phyloP scores from a whole-genome alignment of 768 basidiomycete species.

The Hygrophoropsis aurantiaca region DNA sequence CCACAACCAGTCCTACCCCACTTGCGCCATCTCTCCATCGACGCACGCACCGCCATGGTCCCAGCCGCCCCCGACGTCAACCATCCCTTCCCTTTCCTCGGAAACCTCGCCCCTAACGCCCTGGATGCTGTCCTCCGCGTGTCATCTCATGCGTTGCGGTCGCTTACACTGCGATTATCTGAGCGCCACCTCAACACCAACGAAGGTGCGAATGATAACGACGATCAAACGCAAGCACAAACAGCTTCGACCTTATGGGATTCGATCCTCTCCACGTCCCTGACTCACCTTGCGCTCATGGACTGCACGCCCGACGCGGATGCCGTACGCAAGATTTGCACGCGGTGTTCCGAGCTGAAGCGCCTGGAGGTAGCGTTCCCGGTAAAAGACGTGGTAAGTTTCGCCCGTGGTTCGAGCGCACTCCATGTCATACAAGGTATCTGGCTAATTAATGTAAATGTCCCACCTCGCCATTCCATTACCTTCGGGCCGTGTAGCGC shows the following conservation, averaged over 20 bases:
- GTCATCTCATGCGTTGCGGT: conserved; percentile 34
- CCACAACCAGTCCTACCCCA: conserved; percentile 35
- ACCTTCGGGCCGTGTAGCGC: conserved; percentile 8
- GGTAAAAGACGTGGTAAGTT: conserved; percentile 46
- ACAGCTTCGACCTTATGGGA: conserved; percentile 36
- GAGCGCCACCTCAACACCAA: conserved; percentile 14
- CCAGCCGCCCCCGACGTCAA: conserved; percentile 15
- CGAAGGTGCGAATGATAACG: too few species aligned
- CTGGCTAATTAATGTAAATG: too few species aligned
- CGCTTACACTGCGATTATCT: conserved; percentile 16
- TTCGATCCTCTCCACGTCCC: conserved; percentile 40
- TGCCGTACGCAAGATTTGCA: conserved; percentile 41
- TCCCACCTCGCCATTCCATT: not conserved
- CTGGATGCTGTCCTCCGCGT: conserved; percentile 29
- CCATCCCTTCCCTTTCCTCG: conserved; percentile 26
- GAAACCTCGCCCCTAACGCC: conserved; percentile 27
- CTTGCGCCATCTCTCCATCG: conserved; percentile 54
- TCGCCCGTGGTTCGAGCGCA: too few species aligned
- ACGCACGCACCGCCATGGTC: conserved; percentile 41
- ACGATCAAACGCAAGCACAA: conserved; percentile 47
- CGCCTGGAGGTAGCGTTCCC: conserved; percentile 52
- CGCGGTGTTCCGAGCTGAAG: conserved; percentile 45
- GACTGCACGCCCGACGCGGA: conserved; percentile 43
- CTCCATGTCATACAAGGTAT: too few species aligned
- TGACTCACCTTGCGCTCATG: conserved; percentile 46